A percentile compares a stretch with the other conserved stretches of the same genome.
Evolutionary conservation across 345 rosid species (phyloP).

Genomic region (Aethionema arabicum): DNA sequence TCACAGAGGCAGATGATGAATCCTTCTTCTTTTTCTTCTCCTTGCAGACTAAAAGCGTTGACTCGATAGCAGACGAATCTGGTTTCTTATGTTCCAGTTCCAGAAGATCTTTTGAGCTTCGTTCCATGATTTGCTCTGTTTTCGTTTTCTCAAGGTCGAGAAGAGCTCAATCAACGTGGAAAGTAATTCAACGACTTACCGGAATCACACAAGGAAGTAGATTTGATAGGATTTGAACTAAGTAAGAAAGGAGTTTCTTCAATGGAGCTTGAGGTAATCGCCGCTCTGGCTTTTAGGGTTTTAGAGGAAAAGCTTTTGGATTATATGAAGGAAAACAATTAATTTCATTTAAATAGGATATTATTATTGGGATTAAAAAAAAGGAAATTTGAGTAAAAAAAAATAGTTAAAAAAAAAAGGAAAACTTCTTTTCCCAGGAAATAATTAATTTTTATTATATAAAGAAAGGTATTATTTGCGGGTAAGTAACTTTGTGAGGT

Average conservation of each 20-base stretch:
- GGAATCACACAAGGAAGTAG: too few relatives aligned
- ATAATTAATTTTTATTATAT: neutral
- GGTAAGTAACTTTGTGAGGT: conserved; percentile 5
- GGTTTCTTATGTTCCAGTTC: conserved; percentile 29
- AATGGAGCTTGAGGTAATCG: conserved; percentile 13
- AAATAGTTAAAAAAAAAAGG: conserved; percentile 1
- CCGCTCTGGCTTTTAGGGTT: conserved; percentile 34
- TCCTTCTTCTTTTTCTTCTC: conserved; percentile 11
- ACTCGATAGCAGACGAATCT: conserved; percentile 20
- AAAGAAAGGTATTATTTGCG: neutral
- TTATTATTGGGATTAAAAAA: too few relatives aligned
- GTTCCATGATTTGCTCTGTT: conserved; percentile 17
- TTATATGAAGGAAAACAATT: too few relatives aligned
- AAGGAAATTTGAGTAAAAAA: too few relatives aligned
- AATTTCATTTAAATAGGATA: too few relatives aligned
- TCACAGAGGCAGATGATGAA: conserved; percentile 13
- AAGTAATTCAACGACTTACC: neutral
- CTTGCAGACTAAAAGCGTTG: conserved; percentile 22
- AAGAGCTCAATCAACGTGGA: neutral
- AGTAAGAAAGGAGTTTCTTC: neutral
- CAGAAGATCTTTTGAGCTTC: conserved; percentile 28
- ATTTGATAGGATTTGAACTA: too few relatives aligned
- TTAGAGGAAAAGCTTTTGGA: neutral
- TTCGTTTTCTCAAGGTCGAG: neutral
- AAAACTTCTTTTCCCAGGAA: too few relatives aligned